phyloP scores from a whole-genome alignment of 176 grass and related monocot species.

The Alloteropsis semialata region DNA sequence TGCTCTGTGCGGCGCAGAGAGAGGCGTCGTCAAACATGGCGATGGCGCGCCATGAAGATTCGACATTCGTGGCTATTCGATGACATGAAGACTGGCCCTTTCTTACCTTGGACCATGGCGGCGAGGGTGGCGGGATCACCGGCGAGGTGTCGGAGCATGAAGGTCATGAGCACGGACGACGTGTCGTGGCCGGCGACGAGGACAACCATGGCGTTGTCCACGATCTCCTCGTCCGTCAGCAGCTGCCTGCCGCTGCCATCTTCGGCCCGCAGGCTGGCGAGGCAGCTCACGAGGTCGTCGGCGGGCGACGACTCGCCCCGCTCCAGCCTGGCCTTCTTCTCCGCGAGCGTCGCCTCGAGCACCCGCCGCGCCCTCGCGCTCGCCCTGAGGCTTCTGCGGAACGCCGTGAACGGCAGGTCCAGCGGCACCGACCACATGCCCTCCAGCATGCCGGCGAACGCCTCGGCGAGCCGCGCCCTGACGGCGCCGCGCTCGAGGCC shows the following conservation, averaged over 20 bases:
- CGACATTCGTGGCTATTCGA: background rate
- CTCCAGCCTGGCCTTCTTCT: conserved; percentile 35
- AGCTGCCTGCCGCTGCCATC: background rate
- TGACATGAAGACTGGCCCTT: background rate
- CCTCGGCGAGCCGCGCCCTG: conserved; percentile 22
- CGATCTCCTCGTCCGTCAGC: conserved; percentile 53
- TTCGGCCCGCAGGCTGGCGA: conserved; percentile 7
- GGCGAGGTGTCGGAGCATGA: conserved; percentile 55
- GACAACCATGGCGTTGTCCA: conserved; percentile 45
- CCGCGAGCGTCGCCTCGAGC: conserved; percentile 1
- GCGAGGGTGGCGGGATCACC: conserved; percentile 22
- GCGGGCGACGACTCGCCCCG: background rate
- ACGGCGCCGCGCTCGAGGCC: conserved; percentile 28
- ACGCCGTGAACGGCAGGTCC: conserved; percentile 51
- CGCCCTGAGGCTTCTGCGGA: conserved; percentile 38
- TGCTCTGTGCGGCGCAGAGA: conserved; percentile 18
- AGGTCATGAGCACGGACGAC: conserved; percentile 44
- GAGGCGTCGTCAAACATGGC: background rate
- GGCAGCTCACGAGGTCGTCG: conserved; percentile 44
- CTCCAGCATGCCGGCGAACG: conserved; percentile 34
- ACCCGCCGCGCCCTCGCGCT: conserved; percentile 14
- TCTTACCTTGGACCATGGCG: conserved; percentile 30
- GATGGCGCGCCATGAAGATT: background rate
- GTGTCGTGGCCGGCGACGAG: conserved; percentile 46
- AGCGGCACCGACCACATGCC: conserved; percentile 51